Base-by-base conservation (phyloP, 2,329 filamentous ascomycete genomes). In the Aspergillus nomiae region DNA sequence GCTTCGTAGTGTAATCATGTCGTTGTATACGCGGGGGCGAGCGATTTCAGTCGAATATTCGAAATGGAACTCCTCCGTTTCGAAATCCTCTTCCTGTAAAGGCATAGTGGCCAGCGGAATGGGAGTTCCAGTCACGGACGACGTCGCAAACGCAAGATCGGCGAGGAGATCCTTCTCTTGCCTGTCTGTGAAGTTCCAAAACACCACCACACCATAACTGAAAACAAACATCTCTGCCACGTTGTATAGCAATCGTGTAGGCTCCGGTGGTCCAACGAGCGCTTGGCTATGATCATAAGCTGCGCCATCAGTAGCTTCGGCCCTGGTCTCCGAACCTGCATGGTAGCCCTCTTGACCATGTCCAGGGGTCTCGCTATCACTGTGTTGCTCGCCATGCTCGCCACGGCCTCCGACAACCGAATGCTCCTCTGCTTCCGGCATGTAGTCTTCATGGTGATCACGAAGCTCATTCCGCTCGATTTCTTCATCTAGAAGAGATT, bases 1-100 rank as follows among this genome's bases (percentile, higher is more conserved):
- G 64, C 92, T 96, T 66, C 96, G 86, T 51, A 99, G 82, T 0
- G 95, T 99, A 71, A 99, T 98, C 95, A 99, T 99, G 78, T 99
- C 95, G 79, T 99, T 98, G 82, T 96, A 99, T 34, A 99, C 91
- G 61, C 95, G 87, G 5, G 95, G 95, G 56, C 94, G 87, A 65
- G 93, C 90, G 38, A 95, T 92, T 62, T 92, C 86, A 0, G 88
- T 86, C 71, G 92, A 96, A 82, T 99, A 99, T 77, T 98, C 94
- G 74, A 99, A 99, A 75, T 99, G 94, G 72, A 99, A 97, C 74
- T 98, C 94, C 75, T 99, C 95, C 0, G 91, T 99, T 81, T 99
- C 95, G 70, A 96, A 97, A 74, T 98, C 94, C 67, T 90, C 90
- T 77, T 97, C 92, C 61, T 92, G 88, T 26, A 97, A 83, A 0